Evolutionary conservation across 768 basidiomycete species (phyloP).

Genomic region (Lentinula sp.): DNA sequence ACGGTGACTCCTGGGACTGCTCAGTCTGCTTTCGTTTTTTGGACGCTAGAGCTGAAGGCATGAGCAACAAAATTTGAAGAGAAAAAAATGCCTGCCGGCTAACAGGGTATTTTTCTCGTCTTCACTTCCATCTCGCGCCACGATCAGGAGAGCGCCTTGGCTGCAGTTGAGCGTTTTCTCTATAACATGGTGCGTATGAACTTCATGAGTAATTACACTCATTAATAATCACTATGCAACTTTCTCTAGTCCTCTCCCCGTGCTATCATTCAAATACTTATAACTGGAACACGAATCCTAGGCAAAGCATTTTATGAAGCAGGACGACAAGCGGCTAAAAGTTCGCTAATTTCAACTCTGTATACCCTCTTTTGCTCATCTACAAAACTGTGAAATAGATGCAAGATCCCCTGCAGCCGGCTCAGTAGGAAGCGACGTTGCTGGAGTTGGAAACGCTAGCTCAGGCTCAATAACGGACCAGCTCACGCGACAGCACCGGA

Average conservation of each 20-base stretch:
- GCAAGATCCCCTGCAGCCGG: slow-evolving; percentile 76
- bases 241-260: slow-evolving; percentile 60
- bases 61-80: not conserved
- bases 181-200: not conserved
- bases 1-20: slow-evolving; percentile 14
- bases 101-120: not conserved
- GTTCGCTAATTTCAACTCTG: slow-evolving; percentile 31
- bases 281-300: slow-evolving; percentile 74
- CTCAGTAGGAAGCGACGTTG: slow-evolving; percentile 59
- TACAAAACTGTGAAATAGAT: slow-evolving; percentile 40
- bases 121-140: not conserved
- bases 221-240: not conserved
- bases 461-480: slow-evolving; percentile 75
- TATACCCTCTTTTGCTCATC: not conserved
- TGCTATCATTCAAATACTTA: slow-evolving; percentile 73
- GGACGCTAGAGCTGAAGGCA: slow-evolving; percentile 11
- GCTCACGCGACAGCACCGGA: slow-evolving; percentile 78
- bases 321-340: slow-evolving; percentile 87
- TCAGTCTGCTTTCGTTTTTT: slow-evolving; percentile 49
- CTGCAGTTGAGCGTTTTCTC: not conserved
- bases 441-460: slow-evolving; percentile 68
- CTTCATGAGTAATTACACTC: not conserved
- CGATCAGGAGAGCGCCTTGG: no score
- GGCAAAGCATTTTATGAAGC: slow-evolving; percentile 92
- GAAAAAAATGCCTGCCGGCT: not conserved